A percentile compares a stretch with the other conserved stretches of the same genome.
Evolutionary conservation across 495 filamentous ascomycete species (phyloP).

Genomic region (Aspergillus mulundensis): DNA sequence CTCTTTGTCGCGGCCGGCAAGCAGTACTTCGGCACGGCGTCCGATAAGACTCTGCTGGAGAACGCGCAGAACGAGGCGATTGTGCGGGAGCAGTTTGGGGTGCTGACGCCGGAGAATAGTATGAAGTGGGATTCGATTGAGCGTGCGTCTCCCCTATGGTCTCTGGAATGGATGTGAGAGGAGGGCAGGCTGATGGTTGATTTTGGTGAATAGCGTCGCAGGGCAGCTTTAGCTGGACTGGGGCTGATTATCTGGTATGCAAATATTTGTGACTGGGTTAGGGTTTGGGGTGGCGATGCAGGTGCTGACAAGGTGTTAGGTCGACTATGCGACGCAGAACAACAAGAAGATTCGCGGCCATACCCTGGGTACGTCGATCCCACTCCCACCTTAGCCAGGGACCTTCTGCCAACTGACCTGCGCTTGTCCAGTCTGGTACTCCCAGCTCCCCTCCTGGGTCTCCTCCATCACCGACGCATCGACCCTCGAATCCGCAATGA

Average conservation of each 20-base stretch:
- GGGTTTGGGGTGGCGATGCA: too few relatives aligned
- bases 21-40: constrained; percentile 23
- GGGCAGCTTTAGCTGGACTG: constrained; percentile 39
- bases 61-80: constrained; percentile 27
- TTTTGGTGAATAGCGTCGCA: constrained; percentile 18
- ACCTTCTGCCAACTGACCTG: not conserved
- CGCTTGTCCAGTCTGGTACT: constrained; percentile 45
- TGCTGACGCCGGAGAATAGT: constrained; percentile 52
- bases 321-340: constrained; percentile 45
- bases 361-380: constrained; percentile 34
- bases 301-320: constrained; percentile 15
- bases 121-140: constrained; percentile 52
- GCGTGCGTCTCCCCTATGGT: constrained; percentile 18
- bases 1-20: constrained; percentile 18
- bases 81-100: constrained; percentile 46
- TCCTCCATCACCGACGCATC: constrained; percentile 38
- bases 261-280: too few relatives aligned
- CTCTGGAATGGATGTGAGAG: too few relatives aligned
- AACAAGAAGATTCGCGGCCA: constrained; percentile 48
- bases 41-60: constrained; percentile 22
- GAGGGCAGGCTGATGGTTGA: too few relatives aligned
- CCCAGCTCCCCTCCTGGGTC: constrained; percentile 51
- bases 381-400: too few relatives aligned
- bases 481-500: constrained; percentile 37
- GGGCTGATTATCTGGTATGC: constrained; percentile 38